Base-by-base conservation (phyloP, 768 basidiomycete species). In the Tephrocybe sp. region DNA sequence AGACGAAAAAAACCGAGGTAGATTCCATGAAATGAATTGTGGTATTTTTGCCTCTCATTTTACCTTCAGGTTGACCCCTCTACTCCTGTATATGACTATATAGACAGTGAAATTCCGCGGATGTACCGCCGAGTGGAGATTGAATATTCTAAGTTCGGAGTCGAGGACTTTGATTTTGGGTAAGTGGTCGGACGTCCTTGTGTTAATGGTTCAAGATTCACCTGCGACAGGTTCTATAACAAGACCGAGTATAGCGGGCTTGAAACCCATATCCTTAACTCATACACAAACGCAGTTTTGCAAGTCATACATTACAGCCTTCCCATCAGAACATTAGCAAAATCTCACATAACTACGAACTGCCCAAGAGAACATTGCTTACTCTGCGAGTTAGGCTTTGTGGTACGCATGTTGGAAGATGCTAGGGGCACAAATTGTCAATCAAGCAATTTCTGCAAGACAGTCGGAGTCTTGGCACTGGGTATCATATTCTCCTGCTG, bases 131-230 rank as follows among this genome's bases (percentile, higher is more conserved):
- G 86, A 60, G 94, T 97, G 13, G 95, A 98, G 69, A 99, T 99
- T 60, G 92, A 95, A 67, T 99, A 99, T 64, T 95, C 92, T 31
- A 96, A 95, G 61, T 99, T 99, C 60, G 96, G 96, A 4, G 92
- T 98, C 15, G 96, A 98, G 64, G 96, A 99, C 67, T 99, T 99
- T 61, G 97, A 99, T 68, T 99, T 99, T 61, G 96, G 80, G 94
- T 92, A 64, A 48, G 78, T 32, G 39, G 24, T n/a, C 1, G 24
- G 21, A 37, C 43, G 24, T 16, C 27, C 34, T 15, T 27, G 15
- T 8, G 36, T 4, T 21, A 12, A 34, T 35, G 49, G 31, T 42
- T 16, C 49, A 40, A 44, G 45, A 24, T 26, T 28, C 34, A 12
- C 13, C n/a, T 12, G 36, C 5, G 28, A 9, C 52, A 95, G 93